Evolutionary conservation across 345 rosid genomes (phyloP).

Genomic region (Acer yangbiense): DNA sequence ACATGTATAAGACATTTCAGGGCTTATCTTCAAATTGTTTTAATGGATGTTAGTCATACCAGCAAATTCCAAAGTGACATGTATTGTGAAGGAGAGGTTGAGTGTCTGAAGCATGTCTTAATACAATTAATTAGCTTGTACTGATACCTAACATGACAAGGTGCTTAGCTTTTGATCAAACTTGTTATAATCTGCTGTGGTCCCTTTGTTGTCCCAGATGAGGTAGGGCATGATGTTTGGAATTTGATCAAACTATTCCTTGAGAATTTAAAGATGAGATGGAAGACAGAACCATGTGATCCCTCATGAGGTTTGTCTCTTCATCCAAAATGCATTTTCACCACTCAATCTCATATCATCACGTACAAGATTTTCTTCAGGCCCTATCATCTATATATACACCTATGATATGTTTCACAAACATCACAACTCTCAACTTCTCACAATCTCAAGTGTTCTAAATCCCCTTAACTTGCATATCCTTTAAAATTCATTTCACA

Average conservation of each 20-base stretch:
- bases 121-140: background rate
- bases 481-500: background rate
- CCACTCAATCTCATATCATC: constrained; percentile 5
- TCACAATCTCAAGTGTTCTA: background rate
- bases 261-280: constrained; percentile 5
- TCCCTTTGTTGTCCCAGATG: background rate
- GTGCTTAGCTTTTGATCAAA: too few relatives aligned
- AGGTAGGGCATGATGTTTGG: background rate
- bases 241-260: background rate
- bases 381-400: constrained; percentile 15
- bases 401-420: background rate
- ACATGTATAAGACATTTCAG: too few relatives aligned
- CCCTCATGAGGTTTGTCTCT: background rate
- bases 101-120: background rate
- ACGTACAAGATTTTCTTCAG: background rate
- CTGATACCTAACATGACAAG: too few relatives aligned
- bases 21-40: background rate
- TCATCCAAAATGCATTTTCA: background rate
- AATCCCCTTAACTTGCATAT: background rate
- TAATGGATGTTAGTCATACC: background rate
- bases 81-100: background rate
- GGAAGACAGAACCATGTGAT: constrained; percentile 36
- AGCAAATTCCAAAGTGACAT: background rate
- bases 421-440: background rate
- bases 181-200: background rate